These are phyloP conservation scores for Amanita muscaria DNA, from an alignment of 768 basidiomycete genomes.

Conservation along the genomic window DNA sequence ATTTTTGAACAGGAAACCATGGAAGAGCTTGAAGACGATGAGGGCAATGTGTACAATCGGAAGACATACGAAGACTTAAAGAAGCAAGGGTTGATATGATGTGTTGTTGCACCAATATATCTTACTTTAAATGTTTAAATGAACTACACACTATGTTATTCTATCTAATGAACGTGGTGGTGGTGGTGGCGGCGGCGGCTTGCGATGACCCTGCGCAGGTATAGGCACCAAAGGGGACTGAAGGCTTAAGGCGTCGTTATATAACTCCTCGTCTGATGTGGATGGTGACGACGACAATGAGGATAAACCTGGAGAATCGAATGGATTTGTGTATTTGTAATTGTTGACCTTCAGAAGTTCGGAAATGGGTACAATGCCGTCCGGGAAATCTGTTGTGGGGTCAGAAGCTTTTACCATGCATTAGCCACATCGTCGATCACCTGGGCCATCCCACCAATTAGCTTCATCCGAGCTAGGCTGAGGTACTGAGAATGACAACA, in stretches of 20 bases:
- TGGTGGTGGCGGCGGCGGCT: constrained; percentile 39
- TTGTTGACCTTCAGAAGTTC: constrained; percentile 25
- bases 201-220: constrained; percentile 26
- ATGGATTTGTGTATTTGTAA: constrained; percentile 46
- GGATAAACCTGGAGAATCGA: constrained; percentile 60
- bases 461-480: constrained; percentile 71
- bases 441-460: constrained; percentile 74
- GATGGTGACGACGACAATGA: constrained; percentile 69
- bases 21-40: constrained; percentile 97
- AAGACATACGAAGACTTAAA: constrained; percentile 98
- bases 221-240: constrained; percentile 65
- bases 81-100: constrained; percentile 84
- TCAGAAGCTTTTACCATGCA: not conserved
- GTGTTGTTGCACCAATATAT: constrained; percentile 7
- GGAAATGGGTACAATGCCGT: constrained; percentile 41
- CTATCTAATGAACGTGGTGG: constrained; percentile 25
- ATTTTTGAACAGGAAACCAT: constrained; percentile 90
- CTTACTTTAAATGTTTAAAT: constrained; percentile 6
- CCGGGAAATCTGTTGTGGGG: constrained; percentile 41
- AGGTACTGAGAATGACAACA: constrained; percentile 46
- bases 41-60: constrained; percentile 96
- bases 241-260: constrained; percentile 61
- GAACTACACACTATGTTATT: not conserved
- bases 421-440: constrained; percentile 28
- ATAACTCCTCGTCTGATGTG: constrained; percentile 80